These are phyloP conservation scores for Halophytophthora polymorphica DNA, from an alignment of 352 stramenopile species.

Conservation along the genomic window DNA sequence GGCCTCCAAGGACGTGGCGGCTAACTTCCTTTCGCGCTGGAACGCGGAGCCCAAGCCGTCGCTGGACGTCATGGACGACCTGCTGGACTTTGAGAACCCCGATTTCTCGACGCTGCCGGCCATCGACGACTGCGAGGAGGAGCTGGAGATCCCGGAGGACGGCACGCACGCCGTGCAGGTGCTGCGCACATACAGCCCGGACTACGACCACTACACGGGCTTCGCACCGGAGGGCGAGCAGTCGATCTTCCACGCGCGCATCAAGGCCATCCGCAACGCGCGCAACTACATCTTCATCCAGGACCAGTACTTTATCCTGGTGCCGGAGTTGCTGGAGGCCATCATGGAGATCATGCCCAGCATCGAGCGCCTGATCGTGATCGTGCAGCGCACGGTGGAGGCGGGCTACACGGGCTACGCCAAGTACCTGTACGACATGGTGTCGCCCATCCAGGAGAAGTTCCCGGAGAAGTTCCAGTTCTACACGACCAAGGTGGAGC, in stretches of 20 bases:
- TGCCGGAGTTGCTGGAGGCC: slow-evolving; percentile 43
- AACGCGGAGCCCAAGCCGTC: slow-evolving; percentile 26
- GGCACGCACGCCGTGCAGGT: slow-evolving; percentile 37
- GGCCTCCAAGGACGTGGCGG: slow-evolving; percentile 38
- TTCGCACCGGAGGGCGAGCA: slow-evolving; percentile 55
- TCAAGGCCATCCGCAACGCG: slow-evolving; percentile 47
- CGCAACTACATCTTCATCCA: slow-evolving; percentile 59
- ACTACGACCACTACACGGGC: slow-evolving; percentile 35
- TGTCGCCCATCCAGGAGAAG: slow-evolving; percentile 21
- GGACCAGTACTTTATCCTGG: slow-evolving; percentile 61
- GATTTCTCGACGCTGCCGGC: not conserved
- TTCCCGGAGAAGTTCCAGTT: slow-evolving; percentile 40
- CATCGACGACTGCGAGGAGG: slow-evolving; percentile 12
- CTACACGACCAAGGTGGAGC: slow-evolving; percentile 28
- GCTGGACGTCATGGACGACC: slow-evolving; percentile 21
- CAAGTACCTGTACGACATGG: slow-evolving; percentile 44
- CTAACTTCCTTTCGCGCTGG: slow-evolving; percentile 54
- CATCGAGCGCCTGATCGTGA: slow-evolving; percentile 38
- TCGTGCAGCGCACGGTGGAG: slow-evolving; percentile 33
- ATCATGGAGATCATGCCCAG: slow-evolving; percentile 31
- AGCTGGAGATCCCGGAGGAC: slow-evolving; percentile 7
- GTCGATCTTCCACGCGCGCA: slow-evolving; percentile 39
- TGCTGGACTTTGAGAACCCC: slow-evolving; percentile 31
- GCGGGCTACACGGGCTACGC: slow-evolving; percentile 29
- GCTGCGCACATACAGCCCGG: slow-evolving; percentile 51